Evolutionary conservation across 805 yeast genomes (phyloP).

Genomic region (Pichia heedii): DNA sequence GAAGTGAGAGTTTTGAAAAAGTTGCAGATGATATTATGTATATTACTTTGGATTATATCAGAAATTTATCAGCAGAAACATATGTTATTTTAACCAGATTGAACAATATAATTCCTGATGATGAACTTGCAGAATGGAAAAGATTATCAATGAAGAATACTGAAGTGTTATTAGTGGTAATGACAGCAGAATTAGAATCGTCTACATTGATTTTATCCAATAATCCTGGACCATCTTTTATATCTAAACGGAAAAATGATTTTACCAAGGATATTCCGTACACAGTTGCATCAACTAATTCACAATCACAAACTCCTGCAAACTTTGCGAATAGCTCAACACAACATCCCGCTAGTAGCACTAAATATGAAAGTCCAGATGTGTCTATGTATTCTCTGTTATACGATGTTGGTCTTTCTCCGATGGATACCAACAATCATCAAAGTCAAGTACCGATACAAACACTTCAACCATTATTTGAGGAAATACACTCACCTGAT

Average conservation of each 20-base stretch:
- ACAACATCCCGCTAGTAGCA: conserved; percentile 7
- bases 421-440: conserved; percentile 14
- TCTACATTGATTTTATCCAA: conserved; percentile 35
- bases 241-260: conserved; percentile 9
- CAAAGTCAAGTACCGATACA: conserved; percentile 7
- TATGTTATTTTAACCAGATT: conserved; percentile 62
- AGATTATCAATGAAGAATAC: conserved; percentile 50
- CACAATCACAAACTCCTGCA: conserved; percentile 16
- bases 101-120: conserved; percentile 71
- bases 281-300: conserved; percentile 22
- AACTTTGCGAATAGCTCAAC: conserved; percentile 2
- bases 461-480: conserved; percentile 3
- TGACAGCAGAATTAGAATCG: conserved; percentile 51
- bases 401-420: conserved; percentile 21
- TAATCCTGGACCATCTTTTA: conserved; percentile 8
- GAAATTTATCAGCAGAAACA: conserved; percentile 38
- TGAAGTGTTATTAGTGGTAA: conserved; percentile 55
- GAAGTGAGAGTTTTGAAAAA: conserved; percentile 33
- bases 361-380: conserved; percentile 24
- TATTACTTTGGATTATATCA: conserved; percentile 39
- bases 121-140: conserved; percentile 74
- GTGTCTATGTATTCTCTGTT: conserved; percentile 21
- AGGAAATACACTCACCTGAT: conserved; percentile 1
- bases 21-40: conserved; percentile 63
- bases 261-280: conserved; percentile 16